Evolutionary conservation across 2,329 filamentous ascomycete genomes (phyloP).

Genomic region (Colletotrichum liriopes): DNA sequence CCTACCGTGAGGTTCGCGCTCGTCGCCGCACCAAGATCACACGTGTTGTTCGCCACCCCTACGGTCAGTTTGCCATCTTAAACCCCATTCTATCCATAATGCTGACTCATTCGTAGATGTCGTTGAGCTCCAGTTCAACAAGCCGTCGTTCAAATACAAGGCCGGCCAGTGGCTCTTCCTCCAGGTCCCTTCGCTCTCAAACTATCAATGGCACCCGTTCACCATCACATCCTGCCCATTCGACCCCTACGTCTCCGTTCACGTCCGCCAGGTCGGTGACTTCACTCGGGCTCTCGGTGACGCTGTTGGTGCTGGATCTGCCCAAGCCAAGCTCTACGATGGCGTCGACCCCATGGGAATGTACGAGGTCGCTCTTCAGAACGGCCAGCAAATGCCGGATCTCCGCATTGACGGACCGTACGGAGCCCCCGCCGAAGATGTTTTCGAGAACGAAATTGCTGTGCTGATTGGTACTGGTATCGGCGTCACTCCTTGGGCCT

Average conservation of each 20-base stretch:
- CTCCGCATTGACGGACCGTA: conserved; percentile 96
- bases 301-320: conserved; percentile 89
- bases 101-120: conserved; percentile 74
- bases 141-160: conserved; percentile 98
- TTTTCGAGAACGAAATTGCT: conserved; percentile 93
- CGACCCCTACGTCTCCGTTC: conserved; percentile 94
- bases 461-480: conserved; percentile 90
- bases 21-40: conserved; percentile 90
- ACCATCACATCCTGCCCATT: conserved; percentile 99
- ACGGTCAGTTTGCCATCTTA: conserved; percentile 72
- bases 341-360: conserved; percentile 93
- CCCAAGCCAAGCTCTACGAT: conserved; percentile 92
- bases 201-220: conserved; percentile 97
- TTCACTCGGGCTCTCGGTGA: conserved; percentile 96
- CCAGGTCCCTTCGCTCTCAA: conserved; percentile 90
- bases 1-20: conserved; percentile 92
- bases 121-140: conserved; percentile 96
- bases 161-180: conserved; percentile 98
- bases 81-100: background rate
- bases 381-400: conserved; percentile 91
- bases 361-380: conserved; percentile 96
- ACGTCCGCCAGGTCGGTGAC: conserved; percentile 96
- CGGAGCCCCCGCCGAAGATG: conserved; percentile 96
- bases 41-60: conserved; percentile 95
- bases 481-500: conserved; percentile 88